phyloP scores from a whole-genome alignment of 805 yeast genomes.

The Saturnispora diversa region DNA sequence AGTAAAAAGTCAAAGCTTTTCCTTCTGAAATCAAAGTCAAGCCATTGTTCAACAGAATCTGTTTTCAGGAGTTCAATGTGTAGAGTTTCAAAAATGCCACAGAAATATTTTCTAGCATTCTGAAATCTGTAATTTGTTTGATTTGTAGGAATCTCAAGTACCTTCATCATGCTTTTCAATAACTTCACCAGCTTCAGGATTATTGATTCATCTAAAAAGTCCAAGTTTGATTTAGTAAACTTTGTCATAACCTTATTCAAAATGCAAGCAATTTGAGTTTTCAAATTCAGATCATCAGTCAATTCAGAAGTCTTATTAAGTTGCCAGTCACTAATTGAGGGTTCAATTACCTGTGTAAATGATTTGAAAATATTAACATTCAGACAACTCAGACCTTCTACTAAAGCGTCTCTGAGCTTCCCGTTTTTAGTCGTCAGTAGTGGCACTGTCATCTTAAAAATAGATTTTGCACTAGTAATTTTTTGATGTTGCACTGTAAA shows the following conservation, averaged over 20 bases:
- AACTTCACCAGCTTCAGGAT: slow-evolving; percentile 54
- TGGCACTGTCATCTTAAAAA: slow-evolving; percentile 83
- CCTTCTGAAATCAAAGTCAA: slow-evolving; percentile 82
- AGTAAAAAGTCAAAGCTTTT: slow-evolving; percentile 75
- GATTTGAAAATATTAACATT: slow-evolving; percentile 84
- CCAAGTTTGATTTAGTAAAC: slow-evolving; percentile 42
- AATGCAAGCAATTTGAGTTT: slow-evolving; percentile 75
- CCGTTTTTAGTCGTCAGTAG: slow-evolving; percentile 62
- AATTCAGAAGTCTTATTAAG: slow-evolving; percentile 28
- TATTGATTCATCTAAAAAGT: slow-evolving; percentile 62
- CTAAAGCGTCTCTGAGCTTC: slow-evolving; percentile 74
- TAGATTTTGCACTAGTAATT: slow-evolving; percentile 84
- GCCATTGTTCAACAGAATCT: slow-evolving; percentile 43
- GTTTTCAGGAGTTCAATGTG: slow-evolving; percentile 45
- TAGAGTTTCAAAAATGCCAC: slow-evolving; percentile 73
- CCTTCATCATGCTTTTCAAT: slow-evolving; percentile 52
- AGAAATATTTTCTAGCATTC: slow-evolving; percentile 70
- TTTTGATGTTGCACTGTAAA: slow-evolving; percentile 82
- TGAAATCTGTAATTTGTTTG: slow-evolving; percentile 69
- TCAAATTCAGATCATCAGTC: slow-evolving; percentile 28
- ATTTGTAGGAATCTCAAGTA: slow-evolving; percentile 42
- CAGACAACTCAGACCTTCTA: slow-evolving; percentile 81
- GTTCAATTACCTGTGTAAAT: slow-evolving; percentile 66
- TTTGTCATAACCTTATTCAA: slow-evolving; percentile 59
- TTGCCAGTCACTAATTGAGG: slow-evolving; percentile 49